A percentile compares a stretch with the other conserved stretches of the same genome.
phyloP scores from a whole-genome alignment of 805 yeast species.

The Tetrapisispora namnaoensis region DNA sequence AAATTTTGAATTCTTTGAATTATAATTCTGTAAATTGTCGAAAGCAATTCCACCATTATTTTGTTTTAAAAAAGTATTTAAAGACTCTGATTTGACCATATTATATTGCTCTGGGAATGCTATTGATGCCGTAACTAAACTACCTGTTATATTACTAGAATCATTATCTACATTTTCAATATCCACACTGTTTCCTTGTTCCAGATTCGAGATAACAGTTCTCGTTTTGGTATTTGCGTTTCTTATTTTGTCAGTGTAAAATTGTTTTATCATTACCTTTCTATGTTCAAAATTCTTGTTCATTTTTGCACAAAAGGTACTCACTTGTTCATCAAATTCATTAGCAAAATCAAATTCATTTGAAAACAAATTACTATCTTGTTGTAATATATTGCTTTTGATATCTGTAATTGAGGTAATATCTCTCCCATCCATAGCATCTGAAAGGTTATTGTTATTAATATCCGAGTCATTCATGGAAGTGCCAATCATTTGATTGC shows the following conservation, averaged over 20 bases:
- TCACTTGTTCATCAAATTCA: slow-evolving; percentile 58
- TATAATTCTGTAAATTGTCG: neutral
- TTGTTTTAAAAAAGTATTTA: neutral
- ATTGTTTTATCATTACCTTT: neutral
- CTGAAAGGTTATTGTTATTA: neutral
- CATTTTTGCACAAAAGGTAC: slow-evolving; percentile 66
- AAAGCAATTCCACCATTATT: slow-evolving; percentile 2
- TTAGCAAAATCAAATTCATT: slow-evolving; percentile 31
- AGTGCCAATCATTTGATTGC: neutral
- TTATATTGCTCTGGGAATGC: slow-evolving; percentile 24
- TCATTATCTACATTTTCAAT: neutral
- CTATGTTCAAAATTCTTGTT: slow-evolving; percentile 19
- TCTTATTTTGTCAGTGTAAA: neutral
- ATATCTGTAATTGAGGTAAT: neutral
- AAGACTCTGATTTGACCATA: neutral
- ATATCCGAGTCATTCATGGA: neutral
- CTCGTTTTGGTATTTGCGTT: neutral
- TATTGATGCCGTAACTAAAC: slow-evolving; percentile 21
- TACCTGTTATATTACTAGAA: neutral
- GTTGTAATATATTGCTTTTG: neutral
- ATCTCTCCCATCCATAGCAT: neutral
- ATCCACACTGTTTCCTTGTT: neutral
- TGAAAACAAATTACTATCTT: slow-evolving; percentile 11
- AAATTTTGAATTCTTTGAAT: neutral
- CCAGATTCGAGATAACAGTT: neutral